Evolutionary conservation across 306 rosid genomes (phyloP).

Genomic region (Ammopiptanthus mongolicus): DNA sequence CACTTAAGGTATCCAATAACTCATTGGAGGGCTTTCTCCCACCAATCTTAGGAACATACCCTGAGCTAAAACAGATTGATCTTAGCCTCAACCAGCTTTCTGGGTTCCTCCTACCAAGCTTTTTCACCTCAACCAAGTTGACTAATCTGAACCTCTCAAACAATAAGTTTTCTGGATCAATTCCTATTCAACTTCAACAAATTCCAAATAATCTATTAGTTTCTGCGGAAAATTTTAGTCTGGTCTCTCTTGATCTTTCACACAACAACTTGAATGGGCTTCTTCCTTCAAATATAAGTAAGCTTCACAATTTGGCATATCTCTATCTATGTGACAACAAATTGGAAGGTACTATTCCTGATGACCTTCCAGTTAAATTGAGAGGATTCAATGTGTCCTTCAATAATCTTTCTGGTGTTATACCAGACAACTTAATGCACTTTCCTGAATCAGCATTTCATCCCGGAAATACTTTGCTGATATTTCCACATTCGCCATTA

Average conservation of each 20-base stretch:
- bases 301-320: slow-evolving; percentile 47
- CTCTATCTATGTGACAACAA: slow-evolving; percentile 53
- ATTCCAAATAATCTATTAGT: slow-evolving; percentile 11
- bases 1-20: slow-evolving; percentile 56
- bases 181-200: slow-evolving; percentile 37
- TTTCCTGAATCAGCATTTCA: slow-evolving; percentile 75
- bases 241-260: slow-evolving; percentile 68
- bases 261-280: slow-evolving; percentile 57
- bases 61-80: slow-evolving; percentile 60
- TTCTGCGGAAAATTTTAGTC: slow-evolving; percentile 35
- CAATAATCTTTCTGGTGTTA: slow-evolving; percentile 63
- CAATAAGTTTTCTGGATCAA: slow-evolving; percentile 59
- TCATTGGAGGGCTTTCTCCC: slow-evolving; percentile 66
- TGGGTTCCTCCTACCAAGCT: slow-evolving; percentile 49
- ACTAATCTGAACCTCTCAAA: slow-evolving; percentile 52
- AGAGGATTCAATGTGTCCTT: slow-evolving; percentile 58
- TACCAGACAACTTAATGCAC: slow-evolving; percentile 49
- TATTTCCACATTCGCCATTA: slow-evolving; percentile 36
- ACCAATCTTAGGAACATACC: slow-evolving; percentile 53
- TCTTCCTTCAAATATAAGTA: slow-evolving; percentile 46
- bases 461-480: slow-evolving; percentile 68
- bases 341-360: slow-evolving; percentile 61
- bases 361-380: slow-evolving; percentile 52
- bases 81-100: slow-evolving; percentile 63
- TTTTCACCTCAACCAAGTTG: slow-evolving; percentile 59